Evolutionary conservation across 441 rosid genomes (phyloP).

Genomic region (Gossypium davidsonii): DNA sequence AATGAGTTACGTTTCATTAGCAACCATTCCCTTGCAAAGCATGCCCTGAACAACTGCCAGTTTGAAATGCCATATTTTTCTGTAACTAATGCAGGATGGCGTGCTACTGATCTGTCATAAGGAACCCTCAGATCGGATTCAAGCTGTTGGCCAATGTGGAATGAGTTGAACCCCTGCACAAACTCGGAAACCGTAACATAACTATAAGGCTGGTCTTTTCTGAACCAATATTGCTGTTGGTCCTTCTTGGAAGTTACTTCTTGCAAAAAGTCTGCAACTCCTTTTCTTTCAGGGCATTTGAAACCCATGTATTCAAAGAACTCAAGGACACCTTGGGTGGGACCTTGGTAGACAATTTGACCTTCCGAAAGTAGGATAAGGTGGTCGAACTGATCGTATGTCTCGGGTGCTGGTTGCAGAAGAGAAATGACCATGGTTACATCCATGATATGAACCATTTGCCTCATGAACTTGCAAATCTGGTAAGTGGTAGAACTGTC

Average conservation of each 20-base stretch:
- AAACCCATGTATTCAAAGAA: conserved; percentile 55
- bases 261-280: conserved; percentile 67
- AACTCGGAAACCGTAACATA: conserved; percentile 39
- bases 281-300: conserved; percentile 66
- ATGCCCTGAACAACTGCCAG: conserved; percentile 55
- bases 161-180: conserved; percentile 38
- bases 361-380: conserved; percentile 52
- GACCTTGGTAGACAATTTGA: conserved; percentile 55
- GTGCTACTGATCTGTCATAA: conserved; percentile 40
- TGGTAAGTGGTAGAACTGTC: conserved; percentile 87
- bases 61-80: conserved; percentile 56
- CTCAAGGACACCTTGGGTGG: conserved; percentile 42
- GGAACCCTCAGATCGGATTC: conserved; percentile 37
- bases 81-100: conserved; percentile 55
- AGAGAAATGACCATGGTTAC: conserved; percentile 73
- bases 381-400: conserved; percentile 53
- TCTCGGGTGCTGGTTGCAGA: conserved; percentile 80
- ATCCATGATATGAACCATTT: conserved; percentile 79
- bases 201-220: conserved; percentile 37
- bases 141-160: conserved; percentile 42
- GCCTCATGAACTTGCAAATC: conserved; percentile 75
- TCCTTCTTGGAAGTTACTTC: conserved; percentile 65
- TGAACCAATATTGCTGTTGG: conserved; percentile 67
- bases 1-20: conserved; percentile 63
- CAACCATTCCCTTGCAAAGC: conserved; percentile 61